These are phyloP conservation scores for Peterozyma xylosa DNA, from an alignment of 805 yeast genomes.

Conservation along the genomic window DNA sequence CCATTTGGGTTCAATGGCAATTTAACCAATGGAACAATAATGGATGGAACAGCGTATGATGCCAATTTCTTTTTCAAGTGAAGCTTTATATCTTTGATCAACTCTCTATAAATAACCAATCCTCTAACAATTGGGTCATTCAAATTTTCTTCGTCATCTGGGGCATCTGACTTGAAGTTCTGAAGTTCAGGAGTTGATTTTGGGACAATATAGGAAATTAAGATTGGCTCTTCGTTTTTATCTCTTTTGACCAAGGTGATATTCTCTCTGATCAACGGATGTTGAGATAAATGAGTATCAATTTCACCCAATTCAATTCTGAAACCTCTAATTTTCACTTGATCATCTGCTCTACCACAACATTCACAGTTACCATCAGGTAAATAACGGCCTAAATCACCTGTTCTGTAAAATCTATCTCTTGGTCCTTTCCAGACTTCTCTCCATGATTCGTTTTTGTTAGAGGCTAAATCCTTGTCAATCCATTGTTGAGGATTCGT, in stretches of 20 bases:
- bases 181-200: constrained; percentile 36
- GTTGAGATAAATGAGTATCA: constrained; percentile 94
- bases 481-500: constrained; percentile 60
- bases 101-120: constrained; percentile 62
- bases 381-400: constrained; percentile 92
- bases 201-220: constrained; percentile 90
- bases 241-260: constrained; percentile 87
- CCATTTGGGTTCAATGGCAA: constrained; percentile 97
- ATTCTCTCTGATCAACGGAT: constrained; percentile 87
- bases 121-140: constrained; percentile 72
- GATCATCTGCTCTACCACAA: constrained; percentile 98
- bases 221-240: constrained; percentile 85
- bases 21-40: constrained; percentile 78
- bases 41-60: constrained; percentile 85
- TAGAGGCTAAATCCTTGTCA: constrained; percentile 34
- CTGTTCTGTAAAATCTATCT: constrained; percentile 93
- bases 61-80: constrained; percentile 86
- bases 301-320: constrained; percentile 97
- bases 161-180: constrained; percentile 42
- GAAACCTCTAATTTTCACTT: constrained; percentile 96
- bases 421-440: constrained; percentile 87
- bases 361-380: constrained; percentile 98
- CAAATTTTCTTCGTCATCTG: constrained; percentile 30
- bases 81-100: constrained; percentile 75
- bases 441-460: constrained; percentile 58